phyloP scores from a whole-genome alignment of 2,329 filamentous ascomycete genomes.

The Penicillium paneum region DNA sequence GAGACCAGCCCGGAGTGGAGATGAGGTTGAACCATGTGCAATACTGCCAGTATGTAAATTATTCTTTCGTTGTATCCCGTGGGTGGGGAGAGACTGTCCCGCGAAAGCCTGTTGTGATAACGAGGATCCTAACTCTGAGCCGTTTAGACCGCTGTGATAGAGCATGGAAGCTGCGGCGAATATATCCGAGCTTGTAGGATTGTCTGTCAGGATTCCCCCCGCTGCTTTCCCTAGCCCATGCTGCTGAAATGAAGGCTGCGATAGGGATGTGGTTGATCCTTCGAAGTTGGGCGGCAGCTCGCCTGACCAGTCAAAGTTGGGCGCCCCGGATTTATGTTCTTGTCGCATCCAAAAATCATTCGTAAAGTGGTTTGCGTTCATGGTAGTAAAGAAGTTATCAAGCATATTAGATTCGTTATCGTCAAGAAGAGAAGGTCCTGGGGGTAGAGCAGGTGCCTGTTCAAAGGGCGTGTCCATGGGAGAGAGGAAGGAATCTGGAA shows the following conservation, averaged over 20 bases:
- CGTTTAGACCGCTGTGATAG: conserved; percentile 36
- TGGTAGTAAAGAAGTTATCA: conserved; percentile 46
- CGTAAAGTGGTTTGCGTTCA: conserved; percentile 39
- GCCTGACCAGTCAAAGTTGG: conserved; percentile 39
- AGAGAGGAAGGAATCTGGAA: conserved; percentile 34
- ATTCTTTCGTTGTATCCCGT: conserved; percentile 17
- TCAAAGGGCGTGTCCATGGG: conserved; percentile 38
- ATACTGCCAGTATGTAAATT: conserved; percentile 20
- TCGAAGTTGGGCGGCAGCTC: conserved; percentile 64
- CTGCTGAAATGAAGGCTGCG: conserved; percentile 47
- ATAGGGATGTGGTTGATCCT: conserved; percentile 63
- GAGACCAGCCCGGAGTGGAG: conserved; percentile 20
- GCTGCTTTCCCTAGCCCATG: conserved; percentile 26
- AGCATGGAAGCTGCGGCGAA: conserved; percentile 56
- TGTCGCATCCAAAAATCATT: conserved; percentile 40
- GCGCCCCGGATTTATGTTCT: conserved; percentile 28
- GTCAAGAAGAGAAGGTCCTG: conserved; percentile 63
- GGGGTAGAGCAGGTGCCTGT: conserved; percentile 60
- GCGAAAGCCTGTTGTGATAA: conserved; percentile 31
- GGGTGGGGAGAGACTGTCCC: conserved; percentile 20
- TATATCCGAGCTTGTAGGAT: conserved; percentile 48
- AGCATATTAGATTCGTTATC: conserved; percentile 57
- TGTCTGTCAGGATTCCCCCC: conserved; percentile 24
- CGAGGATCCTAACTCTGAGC: conserved; percentile 29
- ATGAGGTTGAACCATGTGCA: conserved; percentile 11